Base-by-base conservation (phyloP, 2,329 filamentous ascomycete genomes). In the Epichloe uncinata region DNA sequence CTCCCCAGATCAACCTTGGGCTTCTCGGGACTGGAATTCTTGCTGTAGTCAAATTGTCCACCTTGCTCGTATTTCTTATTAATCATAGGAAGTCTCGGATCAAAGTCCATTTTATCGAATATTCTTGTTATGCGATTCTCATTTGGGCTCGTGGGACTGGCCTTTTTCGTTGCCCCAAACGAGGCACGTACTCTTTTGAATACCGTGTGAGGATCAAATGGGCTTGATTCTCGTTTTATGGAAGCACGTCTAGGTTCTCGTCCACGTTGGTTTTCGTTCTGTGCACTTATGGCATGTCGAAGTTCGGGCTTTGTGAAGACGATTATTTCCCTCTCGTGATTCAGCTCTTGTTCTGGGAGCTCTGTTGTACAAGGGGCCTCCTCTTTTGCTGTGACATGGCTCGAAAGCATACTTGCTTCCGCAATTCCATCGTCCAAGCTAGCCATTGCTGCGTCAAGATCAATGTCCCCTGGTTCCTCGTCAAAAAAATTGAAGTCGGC, bases 401-500 rank as follows among this genome's bases (percentile, higher is more conserved):
- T 33, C 20, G 36, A 22, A 18, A 22, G 15, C 26, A 30, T 20
- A 18, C 22, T 44, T 5, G 13, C 22, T 20, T 40, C 45, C 52
- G 52, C 38, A 53, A 50, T 41, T 49, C 53, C 45, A 20, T 56
- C 45, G 48, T 50, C 41, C 40, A 50, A 12, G 45, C 54, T 50
- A 13, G 50, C 53, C 56, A 66, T 61, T 1, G 61, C 48, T 18
- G 63, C 57, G 20, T 68, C 66, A 40, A 73, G 51, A 41, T 69
- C 69, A 22, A 66, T 63, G 11, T 64, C 66, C 2, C 63, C 69
- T 3, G 75, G 71, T 26, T 75, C 67, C 53, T 84, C 81, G 58
- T 91, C 85, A 57, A 91, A 91, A 63, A 90, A 91, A 61, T 78
- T 87, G 62, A 91, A 91, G 60, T 93, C 87, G 5, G 81, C 85